These are phyloP conservation scores for Leptographium procerum DNA, from an alignment of 2,329 filamentous ascomycete genomes.

Conservation along the genomic window DNA sequence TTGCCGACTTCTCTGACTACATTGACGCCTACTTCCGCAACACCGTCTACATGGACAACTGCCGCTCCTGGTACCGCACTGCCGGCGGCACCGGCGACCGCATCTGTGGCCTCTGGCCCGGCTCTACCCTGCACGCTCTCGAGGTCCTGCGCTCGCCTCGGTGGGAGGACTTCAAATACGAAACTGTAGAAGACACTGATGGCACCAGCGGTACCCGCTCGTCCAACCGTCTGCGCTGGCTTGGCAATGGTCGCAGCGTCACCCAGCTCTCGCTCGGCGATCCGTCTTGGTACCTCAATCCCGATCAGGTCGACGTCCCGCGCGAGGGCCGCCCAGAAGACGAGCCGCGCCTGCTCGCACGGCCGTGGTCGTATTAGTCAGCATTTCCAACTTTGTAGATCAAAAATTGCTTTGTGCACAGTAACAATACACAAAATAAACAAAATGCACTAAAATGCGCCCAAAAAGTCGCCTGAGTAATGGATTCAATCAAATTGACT, in stretches of 20 bases:
- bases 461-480: too few species aligned
- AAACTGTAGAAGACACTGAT: conserved; percentile 16
- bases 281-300: conserved; percentile 29
- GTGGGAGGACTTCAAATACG: conserved; percentile 35
- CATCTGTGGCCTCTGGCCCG: conserved; percentile 33
- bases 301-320: conserved; percentile 25
- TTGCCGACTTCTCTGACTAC: conserved; percentile 35
- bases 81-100: conserved; percentile 26
- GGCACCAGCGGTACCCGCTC: too few species aligned
- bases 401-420: too few species aligned
- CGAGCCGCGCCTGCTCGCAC: conserved; percentile 20
- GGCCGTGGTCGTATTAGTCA: conserved; percentile 23
- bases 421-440: background rate
- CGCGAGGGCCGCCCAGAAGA: conserved; percentile 24
- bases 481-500: conserved; percentile 12
- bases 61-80: conserved; percentile 43
- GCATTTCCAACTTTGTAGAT: too few species aligned
- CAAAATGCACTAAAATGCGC: background rate
- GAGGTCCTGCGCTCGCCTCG: conserved; percentile 29
- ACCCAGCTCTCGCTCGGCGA: conserved; percentile 23
- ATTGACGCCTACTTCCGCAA: conserved; percentile 31
- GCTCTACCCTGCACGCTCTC: conserved; percentile 30
- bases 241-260: conserved; percentile 30
- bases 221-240: conserved; percentile 25
- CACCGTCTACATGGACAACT: conserved; percentile 33